Conservation (phyloP, 768 basidiomycete genomes). For the Agrocybe praecox region DNA sequence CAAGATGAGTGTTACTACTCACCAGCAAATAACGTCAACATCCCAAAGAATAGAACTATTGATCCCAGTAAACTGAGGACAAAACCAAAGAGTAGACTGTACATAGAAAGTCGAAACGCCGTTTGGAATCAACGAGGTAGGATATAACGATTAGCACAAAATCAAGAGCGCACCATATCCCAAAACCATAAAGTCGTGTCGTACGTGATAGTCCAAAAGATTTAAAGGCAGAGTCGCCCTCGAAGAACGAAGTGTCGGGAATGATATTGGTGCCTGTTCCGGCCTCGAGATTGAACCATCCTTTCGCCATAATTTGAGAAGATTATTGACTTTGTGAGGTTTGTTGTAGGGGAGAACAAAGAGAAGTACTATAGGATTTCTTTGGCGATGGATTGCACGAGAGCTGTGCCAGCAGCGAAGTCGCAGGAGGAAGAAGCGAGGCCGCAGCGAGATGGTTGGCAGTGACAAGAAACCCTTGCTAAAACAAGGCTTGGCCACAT, state of each 20-base stretch:
- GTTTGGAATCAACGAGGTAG: background rate
- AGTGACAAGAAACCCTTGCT: background rate
- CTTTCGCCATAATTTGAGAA: conserved; percentile 57
- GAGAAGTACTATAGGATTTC: background rate
- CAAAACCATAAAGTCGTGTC: conserved; percentile 85
- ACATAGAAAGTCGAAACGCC: background rate
- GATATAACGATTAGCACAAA: background rate
- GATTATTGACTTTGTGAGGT: conserved; percentile 6
- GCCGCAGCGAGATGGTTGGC: conserved; percentile 9
- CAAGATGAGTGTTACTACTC: conserved; percentile 29
- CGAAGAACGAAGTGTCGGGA: conserved; percentile 82
- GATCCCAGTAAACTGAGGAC: conserved; percentile 79
- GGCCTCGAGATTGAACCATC: conserved; percentile 86
- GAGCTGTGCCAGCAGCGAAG: conserved; percentile 37
- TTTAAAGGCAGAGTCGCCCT: conserved; percentile 87
- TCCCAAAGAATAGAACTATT: conserved; percentile 74
- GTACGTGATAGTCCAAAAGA: conserved; percentile 78
- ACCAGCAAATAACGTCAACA: conserved; percentile 75
- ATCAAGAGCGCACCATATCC: conserved; percentile 64
- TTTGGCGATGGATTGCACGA: background rate
- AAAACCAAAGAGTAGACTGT: conserved; percentile 75
- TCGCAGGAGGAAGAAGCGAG: conserved; percentile 14
- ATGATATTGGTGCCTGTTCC: conserved; percentile 49
- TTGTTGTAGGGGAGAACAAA: too few relatives aligned
- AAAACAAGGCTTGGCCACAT: background rate